Conservation (phyloP, 768 basidiomycete species). For the Mycena rebaudengoi region DNA sequence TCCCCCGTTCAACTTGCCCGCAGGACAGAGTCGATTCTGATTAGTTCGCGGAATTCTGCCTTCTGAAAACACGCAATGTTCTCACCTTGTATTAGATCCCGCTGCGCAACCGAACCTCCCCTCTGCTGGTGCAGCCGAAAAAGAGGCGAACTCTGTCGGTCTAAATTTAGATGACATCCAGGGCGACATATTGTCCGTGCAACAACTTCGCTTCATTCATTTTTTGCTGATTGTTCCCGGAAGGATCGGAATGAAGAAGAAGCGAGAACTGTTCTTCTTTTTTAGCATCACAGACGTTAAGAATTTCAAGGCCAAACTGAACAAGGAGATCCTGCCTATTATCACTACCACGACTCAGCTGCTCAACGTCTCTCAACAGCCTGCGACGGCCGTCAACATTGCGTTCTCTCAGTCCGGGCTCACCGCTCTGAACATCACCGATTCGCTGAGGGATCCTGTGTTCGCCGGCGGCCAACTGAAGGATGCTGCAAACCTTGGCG, state of each 20-base stretch:
- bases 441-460: slow-evolving; percentile 44
- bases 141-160: not conserved
- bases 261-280: slow-evolving; percentile 58
- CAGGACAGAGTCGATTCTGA: too few species aligned
- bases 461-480: slow-evolving; percentile 52
- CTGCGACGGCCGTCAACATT: slow-evolving; percentile 56
- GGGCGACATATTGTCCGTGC: slow-evolving; percentile 54
- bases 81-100: not conserved
- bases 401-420: slow-evolving; percentile 62
- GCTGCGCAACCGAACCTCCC: not conserved
- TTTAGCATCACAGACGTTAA: slow-evolving; percentile 56
- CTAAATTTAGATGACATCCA: slow-evolving; percentile 52
- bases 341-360: slow-evolving; percentile 57
- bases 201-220: not conserved
- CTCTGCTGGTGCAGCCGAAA: not conserved
- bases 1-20: too few species aligned
- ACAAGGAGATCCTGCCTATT: slow-evolving; percentile 44
- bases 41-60: too few species aligned
- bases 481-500: slow-evolving; percentile 36
- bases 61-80: too few species aligned
- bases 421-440: slow-evolving; percentile 49
- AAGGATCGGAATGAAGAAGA: slow-evolving; percentile 66
- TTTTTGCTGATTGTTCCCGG: not conserved
- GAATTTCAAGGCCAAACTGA: slow-evolving; percentile 52
- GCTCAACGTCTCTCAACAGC: slow-evolving; percentile 35